These are phyloP conservation scores for Fusarium sp. DNA, from an alignment of 2,329 filamentous ascomycete genomes.

Conservation along the genomic window DNA sequence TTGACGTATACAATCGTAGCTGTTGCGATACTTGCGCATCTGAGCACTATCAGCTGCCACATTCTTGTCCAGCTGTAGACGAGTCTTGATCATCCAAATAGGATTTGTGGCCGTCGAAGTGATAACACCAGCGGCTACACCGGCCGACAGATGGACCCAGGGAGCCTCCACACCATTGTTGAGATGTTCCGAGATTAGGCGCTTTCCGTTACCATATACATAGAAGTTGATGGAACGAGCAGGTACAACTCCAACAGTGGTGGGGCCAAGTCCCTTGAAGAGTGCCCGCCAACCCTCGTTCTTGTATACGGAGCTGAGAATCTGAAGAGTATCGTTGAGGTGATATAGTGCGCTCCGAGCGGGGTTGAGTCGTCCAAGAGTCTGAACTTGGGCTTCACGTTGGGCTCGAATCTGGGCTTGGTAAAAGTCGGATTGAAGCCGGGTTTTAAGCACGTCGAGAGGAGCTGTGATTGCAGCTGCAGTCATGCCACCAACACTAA, in stretches of 20 bases:
- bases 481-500: conserved; percentile 87
- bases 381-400: conserved; percentile 69
- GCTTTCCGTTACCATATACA: conserved; percentile 92
- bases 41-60: conserved; percentile 69
- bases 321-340: conserved; percentile 86
- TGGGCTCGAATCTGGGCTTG: conserved; percentile 81
- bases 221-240: conserved; percentile 94
- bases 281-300: conserved; percentile 87
- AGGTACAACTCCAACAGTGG: conserved; percentile 88
- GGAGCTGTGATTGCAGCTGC: conserved; percentile 93
- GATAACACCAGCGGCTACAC: conserved; percentile 81
- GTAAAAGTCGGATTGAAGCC: conserved; percentile 95
- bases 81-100: conserved; percentile 96
- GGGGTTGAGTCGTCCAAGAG: conserved; percentile 66
- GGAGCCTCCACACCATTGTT: conserved; percentile 77
- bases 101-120: conserved; percentile 95
- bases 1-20: conserved; percentile 87
- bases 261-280: conserved; percentile 93
- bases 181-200: conserved; percentile 79
- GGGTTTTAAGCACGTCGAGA: conserved; percentile 92
- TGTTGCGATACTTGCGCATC: conserved; percentile 83
- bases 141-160: conserved; percentile 82
- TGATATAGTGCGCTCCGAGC: conserved; percentile 77
- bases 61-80: conserved; percentile 91
- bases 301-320: conserved; percentile 82